Conservation (phyloP, 768 basidiomycete genomes). For the Kwoniella dejecticola region DNA sequence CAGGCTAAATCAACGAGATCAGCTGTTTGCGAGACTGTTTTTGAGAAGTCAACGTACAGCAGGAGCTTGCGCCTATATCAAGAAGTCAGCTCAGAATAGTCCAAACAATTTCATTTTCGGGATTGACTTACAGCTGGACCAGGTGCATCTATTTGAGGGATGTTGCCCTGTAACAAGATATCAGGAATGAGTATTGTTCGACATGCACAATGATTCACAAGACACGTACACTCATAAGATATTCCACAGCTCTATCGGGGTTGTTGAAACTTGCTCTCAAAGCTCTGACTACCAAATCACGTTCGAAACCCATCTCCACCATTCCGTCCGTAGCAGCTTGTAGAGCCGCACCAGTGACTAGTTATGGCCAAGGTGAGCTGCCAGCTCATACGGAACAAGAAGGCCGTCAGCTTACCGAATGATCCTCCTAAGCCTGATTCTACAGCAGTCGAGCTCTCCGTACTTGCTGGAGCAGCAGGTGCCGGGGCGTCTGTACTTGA, state of each 20-base stretch:
- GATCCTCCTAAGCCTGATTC: conserved; percentile 41
- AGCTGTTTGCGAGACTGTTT: conserved; percentile 60
- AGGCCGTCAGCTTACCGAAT: conserved; percentile 36
- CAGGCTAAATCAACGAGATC: conserved; percentile 47
- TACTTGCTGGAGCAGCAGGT: conserved; percentile 38
- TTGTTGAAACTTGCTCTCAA: conserved; percentile 95
- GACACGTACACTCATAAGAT: conserved; percentile 78
- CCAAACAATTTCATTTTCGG: not conserved
- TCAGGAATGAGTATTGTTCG: not conserved
- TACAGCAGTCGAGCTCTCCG: conserved; percentile 49
- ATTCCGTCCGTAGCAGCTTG: conserved; percentile 79
- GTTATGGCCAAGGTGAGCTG: not conserved
- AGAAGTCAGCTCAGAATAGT: conserved; percentile 1
- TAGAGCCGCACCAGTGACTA: conserved; percentile 70
- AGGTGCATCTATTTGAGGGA: conserved; percentile 34
- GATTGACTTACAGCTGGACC: conserved; percentile 24
- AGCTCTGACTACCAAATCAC: conserved; percentile 79
- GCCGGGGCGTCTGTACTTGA: conserved; percentile 50
- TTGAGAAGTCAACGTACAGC: conserved; percentile 19
- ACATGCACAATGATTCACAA: not conserved
- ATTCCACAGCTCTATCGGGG: conserved; percentile 97
- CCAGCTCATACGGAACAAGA: not conserved
- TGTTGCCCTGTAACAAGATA: conserved; percentile 30
- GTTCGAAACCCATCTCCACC: conserved; percentile 90
- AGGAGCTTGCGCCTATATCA: conserved; percentile 36